Evolutionary conservation across 108 stramenopile genomes (phyloP), one percentile per base, ranked within the genome.

Genomic region (Parietichytrium sp.): DNA sequence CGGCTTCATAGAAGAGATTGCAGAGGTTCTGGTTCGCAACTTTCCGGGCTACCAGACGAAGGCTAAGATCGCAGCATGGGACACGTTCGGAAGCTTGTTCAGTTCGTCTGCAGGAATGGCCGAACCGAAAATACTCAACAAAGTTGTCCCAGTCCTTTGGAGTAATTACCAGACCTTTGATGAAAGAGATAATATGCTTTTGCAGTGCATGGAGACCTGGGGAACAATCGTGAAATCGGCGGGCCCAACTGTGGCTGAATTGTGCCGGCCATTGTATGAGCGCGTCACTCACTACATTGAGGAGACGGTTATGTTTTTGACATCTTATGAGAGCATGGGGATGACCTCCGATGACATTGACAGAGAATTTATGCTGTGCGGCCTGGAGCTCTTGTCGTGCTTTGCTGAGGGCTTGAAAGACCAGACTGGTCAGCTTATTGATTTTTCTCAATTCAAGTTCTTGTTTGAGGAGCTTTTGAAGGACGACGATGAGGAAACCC

Each of bases 321-420:
- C 45, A 42, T 45, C 61, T 6, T 72, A 42, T 42, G 61, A 72
- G 20, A 42, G 45, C 33, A 36, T 45, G 38, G 61, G 61, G 16
- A 33, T 72, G 16, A 18, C 61, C 10, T 0, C 20, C 38, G 33
- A 72, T 42, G 61, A 72, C 45, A 1, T 72, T 72, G 61, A 72
- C 10, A 72, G 45, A 42, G 61, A 72, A 33, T 72, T 72, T 72
- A 72, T 72, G 61, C 45, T 45, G 38, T 16, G 45, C 25, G 10
- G 38, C 23, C 36, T 72, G 6, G 61, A 72, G 42, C 36, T 72
- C 38, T 42, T 72, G 15, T 6, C 20, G 23, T 33, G 38, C 29
- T 72, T 72, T 20, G 61, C 45, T n/a, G 61, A 72, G 61, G 61
- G 61, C 42, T 42, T 72, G 0, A 42, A 20, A n/a, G n/a, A 72